Base-by-base conservation (phyloP, 2,329 filamentous ascomycete genomes). In the Colletotrichum sp. region DNA sequence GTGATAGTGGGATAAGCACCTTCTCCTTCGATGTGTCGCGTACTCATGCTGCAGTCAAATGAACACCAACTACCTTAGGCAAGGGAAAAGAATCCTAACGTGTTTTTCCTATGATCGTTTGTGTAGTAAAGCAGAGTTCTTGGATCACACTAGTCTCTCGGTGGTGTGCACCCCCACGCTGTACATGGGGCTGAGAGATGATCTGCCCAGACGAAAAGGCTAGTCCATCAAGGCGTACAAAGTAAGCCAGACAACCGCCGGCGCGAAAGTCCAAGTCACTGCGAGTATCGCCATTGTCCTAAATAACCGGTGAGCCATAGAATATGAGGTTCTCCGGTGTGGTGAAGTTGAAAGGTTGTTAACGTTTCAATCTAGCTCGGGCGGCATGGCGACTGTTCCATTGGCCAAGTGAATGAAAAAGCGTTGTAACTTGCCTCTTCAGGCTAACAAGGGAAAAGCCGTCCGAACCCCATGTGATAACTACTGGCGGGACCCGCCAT, bases 61-160 rank as follows among this genome's bases (percentile, higher is more conserved):
- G 39, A 44, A 44, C 18, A 44, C 39, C 16, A 48, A 22, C 10
- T 13, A n/a, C n/a, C n/a, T n/a, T n/a, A 13, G n/a, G 44, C n/a
- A 13, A 52, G 44, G n/a, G 6, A 22, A 22, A 22, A 13, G 0
- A 2, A 12, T n/a, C 3, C 44, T 13, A 13, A 6, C 44, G 0
- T 8, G n/a, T n/a, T 52, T 52, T 12, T 0, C n/a, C n/a, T 4
- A 7, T 22, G n/a, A 13, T 22, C 1, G 0, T 4, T n/a, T 22
- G 1, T 7, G 22, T 13, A 22, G n/a, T 22, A 12, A 22, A 22
- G 10, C 10, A 8, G 44, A 22, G n/a, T 6, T 13, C n/a, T 22
- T 22, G 10, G 10, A 8, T 13, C n/a, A 22, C n/a, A 48, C 12
- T 10, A 52, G 44, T 52, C 44, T 52, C n/a, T 52, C 10, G 16